phyloP scores from a whole-genome alignment of 2,329 filamentous ascomycete species.

The Ascosphaera aggregata region DNA sequence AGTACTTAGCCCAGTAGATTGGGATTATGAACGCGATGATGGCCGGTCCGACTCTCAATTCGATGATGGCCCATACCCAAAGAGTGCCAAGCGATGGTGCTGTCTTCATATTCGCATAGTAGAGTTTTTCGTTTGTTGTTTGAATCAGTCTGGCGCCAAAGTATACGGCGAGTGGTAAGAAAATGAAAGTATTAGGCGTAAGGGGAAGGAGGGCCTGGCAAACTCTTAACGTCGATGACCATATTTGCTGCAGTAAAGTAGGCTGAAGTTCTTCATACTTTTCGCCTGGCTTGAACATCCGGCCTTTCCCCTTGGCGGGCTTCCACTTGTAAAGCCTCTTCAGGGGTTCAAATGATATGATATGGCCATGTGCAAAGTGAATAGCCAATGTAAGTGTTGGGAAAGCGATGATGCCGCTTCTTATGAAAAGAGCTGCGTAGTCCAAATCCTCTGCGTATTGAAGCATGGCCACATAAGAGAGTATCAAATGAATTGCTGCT shows the following conservation, averaged over 20 bases:
- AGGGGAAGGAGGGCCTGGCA: conserved; percentile 13
- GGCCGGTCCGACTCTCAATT: conserved; percentile 50
- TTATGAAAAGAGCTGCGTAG: conserved; percentile 11
- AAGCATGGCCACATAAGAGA: conserved; percentile 22
- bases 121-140: conserved; percentile 56
- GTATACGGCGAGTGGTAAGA: conserved; percentile 13
- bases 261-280: not conserved
- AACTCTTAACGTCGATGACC: no score
- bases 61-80: conserved; percentile 85
- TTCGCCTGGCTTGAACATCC: not conserved
- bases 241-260: not conserved
- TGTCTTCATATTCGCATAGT: conserved; percentile 76
- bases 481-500: conserved; percentile 21
- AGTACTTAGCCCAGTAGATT: conserved; percentile 26
- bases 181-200: conserved; percentile 12
- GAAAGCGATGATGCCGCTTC: conserved; percentile 17
- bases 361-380: conserved; percentile 22
- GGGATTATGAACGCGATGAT: conserved; percentile 30
- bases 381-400: conserved; percentile 21
- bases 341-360: conserved; percentile 12
- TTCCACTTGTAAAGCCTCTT: not conserved
- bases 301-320: not conserved
- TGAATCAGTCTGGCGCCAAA: conserved; percentile 58
- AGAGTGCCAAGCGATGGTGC: conserved; percentile 73
- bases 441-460: conserved; percentile 21